Evolutionary conservation across 2,329 filamentous ascomycete species (phyloP), one percentile per base, ranked within the genome.

Genomic region (Colletotrichum sp.): DNA sequence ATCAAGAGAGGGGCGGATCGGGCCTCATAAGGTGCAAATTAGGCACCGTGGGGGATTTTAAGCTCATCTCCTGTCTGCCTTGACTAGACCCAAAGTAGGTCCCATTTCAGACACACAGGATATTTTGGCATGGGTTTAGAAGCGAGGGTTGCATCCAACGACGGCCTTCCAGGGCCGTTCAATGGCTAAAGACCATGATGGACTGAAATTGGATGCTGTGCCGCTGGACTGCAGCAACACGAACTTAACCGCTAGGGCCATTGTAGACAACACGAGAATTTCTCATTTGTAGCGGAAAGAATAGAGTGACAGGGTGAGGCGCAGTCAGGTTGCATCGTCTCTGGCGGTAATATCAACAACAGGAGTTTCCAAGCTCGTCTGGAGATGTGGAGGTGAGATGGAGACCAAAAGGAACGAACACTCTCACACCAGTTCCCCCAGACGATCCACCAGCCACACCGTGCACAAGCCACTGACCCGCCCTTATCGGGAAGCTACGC

Each of bases 31-130:
- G 58, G 48, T 59, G 14, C 67, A 34, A 4, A 21, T 24, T 21
- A 18, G 24, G 24, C 30, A 3, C n/a, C n/a, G n/a, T 7, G 28
- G 32, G 26, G 32, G 58, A 4, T 43, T 13, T 52, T 64, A 18
- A 34, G 43, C 48, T 71, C 67, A 74, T 74, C 48, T 71, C 59
- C 59, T 61, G 28, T 71, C 71, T 71, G 71, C 71, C 68, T 71
- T 61, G 61, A 38, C 59, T 71, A 74, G 59, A 28, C 67, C 71
- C 24, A n/a, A 59, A 48, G 12, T 12, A 71, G 67, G 8, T 16
- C 38, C 16, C 48, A 28, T 48, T 59, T 5, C 59, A 59, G 21
- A 38, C 3, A 7, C 7, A 21, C 34, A 71, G 16, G 21, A 34
- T 14, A 18, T 34, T 3, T 3, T 12, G 26, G 21, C 26, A 74